These are phyloP conservation scores for Penicillium sp. DNA, from an alignment of 2,329 filamentous ascomycete species.

Conservation along the genomic window DNA sequence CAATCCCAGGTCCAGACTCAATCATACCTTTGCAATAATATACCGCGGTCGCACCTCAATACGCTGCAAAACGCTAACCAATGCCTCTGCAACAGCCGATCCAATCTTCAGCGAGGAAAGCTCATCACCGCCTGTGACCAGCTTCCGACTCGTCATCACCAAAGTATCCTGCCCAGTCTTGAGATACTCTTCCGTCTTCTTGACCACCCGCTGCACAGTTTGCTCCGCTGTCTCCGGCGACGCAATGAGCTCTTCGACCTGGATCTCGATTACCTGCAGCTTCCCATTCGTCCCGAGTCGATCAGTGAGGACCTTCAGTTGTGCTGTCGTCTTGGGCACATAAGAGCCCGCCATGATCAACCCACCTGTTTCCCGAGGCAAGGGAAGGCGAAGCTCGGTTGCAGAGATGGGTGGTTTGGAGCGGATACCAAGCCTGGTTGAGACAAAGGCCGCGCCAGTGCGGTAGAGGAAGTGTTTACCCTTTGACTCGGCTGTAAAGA, in stretches of 20 bases:
- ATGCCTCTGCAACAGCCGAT: constrained; percentile 49
- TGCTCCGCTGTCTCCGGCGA: constrained; percentile 29
- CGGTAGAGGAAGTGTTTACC: constrained; percentile 48
- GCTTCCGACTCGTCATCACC: constrained; percentile 58
- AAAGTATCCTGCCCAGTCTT: constrained; percentile 52
- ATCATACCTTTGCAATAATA: constrained; percentile 52
- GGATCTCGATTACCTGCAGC: constrained; percentile 49
- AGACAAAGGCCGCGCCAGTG: constrained; percentile 50
- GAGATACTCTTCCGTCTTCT: constrained; percentile 43
- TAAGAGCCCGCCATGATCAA: constrained; percentile 58
- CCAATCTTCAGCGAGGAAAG: constrained; percentile 56
- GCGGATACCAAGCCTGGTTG: constrained; percentile 52
- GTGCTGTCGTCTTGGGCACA: constrained; percentile 59
- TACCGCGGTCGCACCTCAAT: constrained; percentile 54
- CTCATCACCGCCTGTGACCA: constrained; percentile 52
- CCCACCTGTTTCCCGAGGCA: constrained; percentile 43
- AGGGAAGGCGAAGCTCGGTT: constrained; percentile 40
- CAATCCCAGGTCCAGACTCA: not conserved
- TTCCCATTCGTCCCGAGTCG: constrained; percentile 34
- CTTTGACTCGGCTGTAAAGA: constrained; percentile 30
- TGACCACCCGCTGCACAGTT: constrained; percentile 25
- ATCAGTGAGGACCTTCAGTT: constrained; percentile 46
- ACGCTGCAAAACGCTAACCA: constrained; percentile 51
- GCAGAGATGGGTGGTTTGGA: constrained; percentile 53
- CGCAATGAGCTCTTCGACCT: constrained; percentile 50